These are phyloP conservation scores for Pythium rishiriense DNA, from an alignment of 352 stramenopile genomes.

Conservation along the genomic window DNA sequence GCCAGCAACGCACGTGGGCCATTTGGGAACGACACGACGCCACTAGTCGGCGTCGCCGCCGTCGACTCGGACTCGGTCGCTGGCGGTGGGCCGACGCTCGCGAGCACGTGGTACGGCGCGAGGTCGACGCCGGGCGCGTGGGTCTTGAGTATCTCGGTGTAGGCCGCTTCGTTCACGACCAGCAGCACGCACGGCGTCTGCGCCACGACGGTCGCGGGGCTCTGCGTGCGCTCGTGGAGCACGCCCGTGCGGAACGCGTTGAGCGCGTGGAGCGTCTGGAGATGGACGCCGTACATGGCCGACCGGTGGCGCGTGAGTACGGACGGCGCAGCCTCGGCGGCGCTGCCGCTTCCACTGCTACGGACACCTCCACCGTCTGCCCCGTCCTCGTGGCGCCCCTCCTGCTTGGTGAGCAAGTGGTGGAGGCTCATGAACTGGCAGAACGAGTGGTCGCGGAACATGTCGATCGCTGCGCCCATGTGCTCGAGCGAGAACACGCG, in stretches of 20 bases:
- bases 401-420: slow-evolving; percentile 28
- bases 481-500: slow-evolving; percentile 67
- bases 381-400: slow-evolving; percentile 20
- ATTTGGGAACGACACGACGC: background rate
- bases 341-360: background rate
- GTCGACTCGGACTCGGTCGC: background rate
- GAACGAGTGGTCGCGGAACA: slow-evolving; percentile 64
- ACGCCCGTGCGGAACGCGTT: slow-evolving; percentile 64
- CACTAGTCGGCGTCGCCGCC: too few species aligned
- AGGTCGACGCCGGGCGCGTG: slow-evolving; percentile 44
- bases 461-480: slow-evolving; percentile 52
- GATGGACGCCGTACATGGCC: slow-evolving; percentile 52
- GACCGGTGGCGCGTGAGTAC: slow-evolving; percentile 32
- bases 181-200: slow-evolving; percentile 58
- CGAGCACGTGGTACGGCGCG: slow-evolving; percentile 12
- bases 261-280: slow-evolving; percentile 51
- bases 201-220: slow-evolving; percentile 51
- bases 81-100: background rate
- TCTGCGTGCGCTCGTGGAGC: slow-evolving; percentile 36
- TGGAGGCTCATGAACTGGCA: slow-evolving; percentile 41
- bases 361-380: background rate
- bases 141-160: slow-evolving; percentile 35
- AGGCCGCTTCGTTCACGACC: slow-evolving; percentile 47
- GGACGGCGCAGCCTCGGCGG: background rate
- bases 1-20: background rate